These are phyloP conservation scores for Nicotiana tomentosiformis DNA, from an alignment of 257 asterid species.

Conservation along the genomic window DNA sequence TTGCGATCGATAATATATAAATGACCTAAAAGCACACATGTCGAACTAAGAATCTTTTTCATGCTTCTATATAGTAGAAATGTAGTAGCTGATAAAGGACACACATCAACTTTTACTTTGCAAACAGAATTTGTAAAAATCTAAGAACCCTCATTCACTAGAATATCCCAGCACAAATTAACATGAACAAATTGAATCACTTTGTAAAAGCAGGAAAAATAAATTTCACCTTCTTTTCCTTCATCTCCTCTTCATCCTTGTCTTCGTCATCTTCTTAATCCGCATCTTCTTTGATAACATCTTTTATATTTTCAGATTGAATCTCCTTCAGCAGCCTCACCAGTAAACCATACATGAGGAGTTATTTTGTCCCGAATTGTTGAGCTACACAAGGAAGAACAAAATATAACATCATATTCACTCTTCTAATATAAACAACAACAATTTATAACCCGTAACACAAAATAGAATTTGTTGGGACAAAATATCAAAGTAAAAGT, in stretches of 20 bases:
- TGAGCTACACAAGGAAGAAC: conserved; percentile 32
- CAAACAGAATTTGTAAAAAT: no score
- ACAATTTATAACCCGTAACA: background rate
- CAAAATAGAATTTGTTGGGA: background rate
- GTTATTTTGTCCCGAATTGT: conserved; percentile 63
- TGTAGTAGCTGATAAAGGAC: no score
- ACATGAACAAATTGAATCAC: background rate
- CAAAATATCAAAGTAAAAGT: background rate
- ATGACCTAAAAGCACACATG: no score
- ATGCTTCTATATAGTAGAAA: no score
- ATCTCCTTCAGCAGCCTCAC: conserved; percentile 63
- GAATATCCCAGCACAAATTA: background rate
- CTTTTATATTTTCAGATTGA: conserved; percentile 18
- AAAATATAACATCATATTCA: background rate
- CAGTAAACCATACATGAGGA: conserved; percentile 91
- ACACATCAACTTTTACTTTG: no score
- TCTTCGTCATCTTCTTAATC: background rate
- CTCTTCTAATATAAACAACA: background rate
- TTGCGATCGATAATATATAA: no score
- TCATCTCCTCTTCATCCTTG: conserved; percentile 2
- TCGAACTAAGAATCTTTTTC: no score
- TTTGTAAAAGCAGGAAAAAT: background rate
- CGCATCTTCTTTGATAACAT: background rate
- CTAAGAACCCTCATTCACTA: no score
- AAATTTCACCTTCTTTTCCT: conserved; percentile 41